phyloP scores from a whole-genome alignment of 225 moss, liverwort and hornwort species.

The Takakia lepidozioides region DNA sequence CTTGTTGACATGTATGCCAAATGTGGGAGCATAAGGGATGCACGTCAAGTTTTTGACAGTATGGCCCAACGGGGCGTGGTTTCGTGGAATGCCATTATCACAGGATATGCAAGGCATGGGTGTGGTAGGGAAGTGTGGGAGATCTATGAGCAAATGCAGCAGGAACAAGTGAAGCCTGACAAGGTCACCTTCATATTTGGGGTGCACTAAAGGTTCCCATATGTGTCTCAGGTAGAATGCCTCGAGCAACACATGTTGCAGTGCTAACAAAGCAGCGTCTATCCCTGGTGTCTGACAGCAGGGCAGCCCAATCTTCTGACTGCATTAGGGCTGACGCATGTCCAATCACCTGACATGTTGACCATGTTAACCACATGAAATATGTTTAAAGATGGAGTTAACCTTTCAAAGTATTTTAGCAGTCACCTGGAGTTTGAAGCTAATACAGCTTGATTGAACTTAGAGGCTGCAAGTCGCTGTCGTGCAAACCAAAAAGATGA shows the following conservation, averaged over 20 bases:
- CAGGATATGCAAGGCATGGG: too few species aligned
- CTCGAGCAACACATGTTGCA: constrained; percentile 55
- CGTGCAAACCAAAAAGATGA: not conserved
- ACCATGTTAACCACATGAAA: not conserved
- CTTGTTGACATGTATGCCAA: too few species aligned
- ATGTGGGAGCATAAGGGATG: too few species aligned
- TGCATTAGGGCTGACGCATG: constrained; percentile 85
- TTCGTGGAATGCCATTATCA: too few species aligned
- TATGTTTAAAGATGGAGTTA: not conserved
- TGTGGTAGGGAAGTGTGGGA: too few species aligned
- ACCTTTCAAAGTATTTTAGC: too few species aligned
- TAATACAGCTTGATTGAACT: not conserved
- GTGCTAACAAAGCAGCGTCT: constrained; percentile 71
- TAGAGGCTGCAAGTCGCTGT: not conserved
- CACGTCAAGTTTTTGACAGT: too few species aligned
- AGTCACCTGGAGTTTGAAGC: not conserved
- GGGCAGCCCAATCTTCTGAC: constrained; percentile 94
- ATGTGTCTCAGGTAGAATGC: constrained; percentile 67
- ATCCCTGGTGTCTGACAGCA: constrained; percentile 65
- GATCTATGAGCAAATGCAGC: too few species aligned
- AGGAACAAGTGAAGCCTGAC: constrained; percentile 19
- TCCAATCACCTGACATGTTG: constrained; percentile 75
- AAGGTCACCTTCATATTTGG: constrained; percentile 22
- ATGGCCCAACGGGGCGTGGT: too few species aligned
- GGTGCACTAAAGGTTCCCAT: constrained; percentile 30